Percentiles rank a stretch among this genome's conserved stretches.
Conservation (phyloP, 2,329 filamentous ascomycete species). For the Drechslerella coelobrocha region DNA sequence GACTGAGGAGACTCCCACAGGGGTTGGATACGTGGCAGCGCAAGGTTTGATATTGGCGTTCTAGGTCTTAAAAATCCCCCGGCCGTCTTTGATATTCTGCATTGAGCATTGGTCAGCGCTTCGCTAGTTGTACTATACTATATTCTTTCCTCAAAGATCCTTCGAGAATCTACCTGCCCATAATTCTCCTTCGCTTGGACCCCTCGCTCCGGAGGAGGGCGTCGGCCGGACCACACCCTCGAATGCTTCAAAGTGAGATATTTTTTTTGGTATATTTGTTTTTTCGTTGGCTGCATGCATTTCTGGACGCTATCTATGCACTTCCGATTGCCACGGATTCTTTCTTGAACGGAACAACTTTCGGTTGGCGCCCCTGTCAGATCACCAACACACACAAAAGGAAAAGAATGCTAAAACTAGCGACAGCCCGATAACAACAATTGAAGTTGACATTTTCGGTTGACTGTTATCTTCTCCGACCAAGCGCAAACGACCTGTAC, state of each 20-base stretch:
- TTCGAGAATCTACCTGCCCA: background rate
- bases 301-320: background rate
- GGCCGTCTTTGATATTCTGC: constrained; percentile 3
- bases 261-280: background rate
- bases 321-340: constrained; percentile 16
- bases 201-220: background rate
- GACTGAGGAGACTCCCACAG: constrained; percentile 8
- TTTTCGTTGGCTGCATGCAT: background rate
- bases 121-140: constrained; percentile 38
- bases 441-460: background rate
- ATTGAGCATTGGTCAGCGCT: constrained; percentile 35
- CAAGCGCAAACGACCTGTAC: background rate
- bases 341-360: constrained; percentile 10
- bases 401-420: constrained; percentile 33
- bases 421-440: constrained; percentile 12
- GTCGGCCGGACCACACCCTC: constrained; percentile 5
- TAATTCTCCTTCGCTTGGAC: constrained; percentile 2
- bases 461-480: background rate
- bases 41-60: constrained; percentile 42
- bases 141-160: constrained; percentile 9
- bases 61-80: constrained; percentile 5
- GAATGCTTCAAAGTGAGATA: constrained; percentile 6
- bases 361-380: constrained; percentile 30
- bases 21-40: background rate
- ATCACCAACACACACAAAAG: constrained; percentile 40